Evolutionary conservation across 768 basidiomycete species (phyloP).

Genomic region (Suillus cothurnatus): DNA sequence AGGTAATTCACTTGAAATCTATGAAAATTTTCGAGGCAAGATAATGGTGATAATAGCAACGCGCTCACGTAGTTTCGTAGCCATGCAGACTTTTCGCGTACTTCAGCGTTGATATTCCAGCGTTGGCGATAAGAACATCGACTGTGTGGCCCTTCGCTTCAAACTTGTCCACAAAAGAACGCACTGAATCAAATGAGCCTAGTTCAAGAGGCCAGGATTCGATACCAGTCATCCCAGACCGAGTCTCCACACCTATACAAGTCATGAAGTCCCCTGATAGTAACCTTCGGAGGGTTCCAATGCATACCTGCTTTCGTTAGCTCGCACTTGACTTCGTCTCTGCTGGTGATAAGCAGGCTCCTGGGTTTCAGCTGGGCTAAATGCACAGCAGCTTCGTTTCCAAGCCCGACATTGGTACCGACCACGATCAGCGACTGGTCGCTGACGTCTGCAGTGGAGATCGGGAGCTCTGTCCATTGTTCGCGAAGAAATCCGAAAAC

Average conservation of each 20-base stretch:
- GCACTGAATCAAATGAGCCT: conserved; percentile 34
- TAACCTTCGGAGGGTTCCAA: neutral
- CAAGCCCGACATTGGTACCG: conserved; percentile 31
- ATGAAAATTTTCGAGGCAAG: neutral
- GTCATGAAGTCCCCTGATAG: neutral
- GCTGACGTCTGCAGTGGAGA: conserved; percentile 21
- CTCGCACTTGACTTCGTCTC: conserved; percentile 25
- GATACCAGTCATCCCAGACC: conserved; percentile 10
- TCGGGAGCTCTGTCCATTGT: conserved; percentile 30
- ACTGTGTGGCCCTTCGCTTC: conserved; percentile 30
- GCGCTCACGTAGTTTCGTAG: conserved; percentile 38
- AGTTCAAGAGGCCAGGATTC: conserved; percentile 39
- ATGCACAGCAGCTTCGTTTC: conserved; percentile 31
- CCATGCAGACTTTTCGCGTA: conserved; percentile 36
- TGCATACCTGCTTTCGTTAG: conserved; percentile 21
- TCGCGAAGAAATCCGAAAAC: conserved; percentile 24
- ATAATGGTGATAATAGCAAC: neutral
- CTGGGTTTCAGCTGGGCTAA: conserved; percentile 26
- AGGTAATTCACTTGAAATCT: conserved; percentile 41
- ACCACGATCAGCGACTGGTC: conserved; percentile 28
- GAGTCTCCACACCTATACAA: conserved; percentile 22
- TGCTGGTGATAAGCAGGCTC: conserved; percentile 26
- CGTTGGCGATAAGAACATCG: conserved; percentile 36
- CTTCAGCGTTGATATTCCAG: conserved; percentile 21
- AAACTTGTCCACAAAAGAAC: conserved; percentile 30